phyloP scores from a whole-genome alignment of 305 asterid species.

The Stenogyne calaminthoides region DNA sequence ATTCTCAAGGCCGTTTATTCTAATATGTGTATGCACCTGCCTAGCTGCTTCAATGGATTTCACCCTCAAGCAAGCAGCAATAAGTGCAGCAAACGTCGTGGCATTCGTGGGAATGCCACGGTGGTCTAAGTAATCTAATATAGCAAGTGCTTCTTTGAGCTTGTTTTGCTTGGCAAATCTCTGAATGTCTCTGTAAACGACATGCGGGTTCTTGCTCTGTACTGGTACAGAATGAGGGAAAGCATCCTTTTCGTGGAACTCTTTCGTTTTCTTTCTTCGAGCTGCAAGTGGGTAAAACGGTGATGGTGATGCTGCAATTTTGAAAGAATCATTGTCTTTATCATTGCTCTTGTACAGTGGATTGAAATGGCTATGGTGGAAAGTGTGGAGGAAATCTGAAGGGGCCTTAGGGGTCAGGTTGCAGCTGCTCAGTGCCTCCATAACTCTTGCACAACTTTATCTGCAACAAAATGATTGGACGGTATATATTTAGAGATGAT shows the following conservation, averaged over 20 bases:
- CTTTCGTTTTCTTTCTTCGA: constrained; percentile 29
- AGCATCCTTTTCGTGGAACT: constrained; percentile 42
- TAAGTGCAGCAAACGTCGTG: constrained; percentile 71
- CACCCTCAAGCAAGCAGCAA: constrained; percentile 55
- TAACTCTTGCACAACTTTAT: constrained; percentile 24
- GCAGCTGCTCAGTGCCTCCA: constrained; percentile 43
- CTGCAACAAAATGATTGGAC: constrained; percentile 27
- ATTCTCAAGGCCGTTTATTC: constrained; percentile 62
- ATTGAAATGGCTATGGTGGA: constrained; percentile 14
- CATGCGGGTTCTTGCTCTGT: constrained; percentile 70
- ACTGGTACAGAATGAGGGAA: constrained; percentile 58
- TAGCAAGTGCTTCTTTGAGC: constrained; percentile 75
- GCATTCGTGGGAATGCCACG: constrained; percentile 76
- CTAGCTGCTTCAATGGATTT: constrained; percentile 62
- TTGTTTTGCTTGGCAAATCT: constrained; percentile 58
- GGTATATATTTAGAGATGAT: neutral
- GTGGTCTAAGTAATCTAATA: constrained; percentile 72
- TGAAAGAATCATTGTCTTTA: constrained; percentile 18
- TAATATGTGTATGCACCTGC: constrained; percentile 60
- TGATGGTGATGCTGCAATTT: constrained; percentile 36
- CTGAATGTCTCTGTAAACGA: constrained; percentile 72
- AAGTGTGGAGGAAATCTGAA: constrained; percentile 26
- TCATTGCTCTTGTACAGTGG: neutral
- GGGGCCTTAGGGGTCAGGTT: constrained; percentile 28
- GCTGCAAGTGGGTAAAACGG: constrained; percentile 25